Conservation (phyloP, 805 yeast species). For the Tetrapisispora pingtungensis region DNA sequence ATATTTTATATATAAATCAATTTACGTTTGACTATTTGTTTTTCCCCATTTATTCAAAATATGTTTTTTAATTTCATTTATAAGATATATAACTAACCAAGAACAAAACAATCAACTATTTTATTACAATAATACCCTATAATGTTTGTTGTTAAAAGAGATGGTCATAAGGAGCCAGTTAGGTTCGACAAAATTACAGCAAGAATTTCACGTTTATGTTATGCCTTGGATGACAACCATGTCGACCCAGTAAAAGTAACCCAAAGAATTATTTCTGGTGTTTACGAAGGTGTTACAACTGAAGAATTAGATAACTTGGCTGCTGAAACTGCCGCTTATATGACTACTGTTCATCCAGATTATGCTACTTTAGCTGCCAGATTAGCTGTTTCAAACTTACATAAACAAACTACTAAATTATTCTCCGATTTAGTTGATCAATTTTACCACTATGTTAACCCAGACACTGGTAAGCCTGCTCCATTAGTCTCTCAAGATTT, state of each 20-base stretch:
- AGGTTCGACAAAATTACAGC: conserved; percentile 96
- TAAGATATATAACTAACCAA: neutral
- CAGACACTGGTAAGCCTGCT: conserved; percentile 56
- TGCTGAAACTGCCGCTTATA: conserved; percentile 94
- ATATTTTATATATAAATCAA: too few species aligned
- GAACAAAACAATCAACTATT: neutral
- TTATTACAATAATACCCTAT: neutral
- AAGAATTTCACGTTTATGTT: conserved; percentile 83
- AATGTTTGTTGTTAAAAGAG: conserved; percentile 85
- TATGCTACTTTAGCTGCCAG: conserved; percentile 92
- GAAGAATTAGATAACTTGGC: conserved; percentile 75
- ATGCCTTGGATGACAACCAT: conserved; percentile 83
- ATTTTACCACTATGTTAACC: conserved; percentile 69
- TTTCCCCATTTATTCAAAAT: too few species aligned
- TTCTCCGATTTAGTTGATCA: conserved; percentile 70
- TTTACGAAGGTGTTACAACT: conserved; percentile 94
- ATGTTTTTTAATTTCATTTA: too few species aligned
- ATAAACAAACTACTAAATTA: conserved; percentile 84
- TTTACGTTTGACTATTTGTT: too few species aligned
- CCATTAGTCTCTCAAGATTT: conserved; percentile 68
- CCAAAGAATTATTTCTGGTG: conserved; percentile 91
- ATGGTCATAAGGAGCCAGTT: conserved; percentile 90
- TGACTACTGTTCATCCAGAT: conserved; percentile 98
- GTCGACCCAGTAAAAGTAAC: conserved; percentile 95
- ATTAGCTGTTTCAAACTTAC: conserved; percentile 87